Evolutionary conservation across 2,329 filamentous ascomycete species (phyloP).

Genomic region (Tolypocladium endophyticum): DNA sequence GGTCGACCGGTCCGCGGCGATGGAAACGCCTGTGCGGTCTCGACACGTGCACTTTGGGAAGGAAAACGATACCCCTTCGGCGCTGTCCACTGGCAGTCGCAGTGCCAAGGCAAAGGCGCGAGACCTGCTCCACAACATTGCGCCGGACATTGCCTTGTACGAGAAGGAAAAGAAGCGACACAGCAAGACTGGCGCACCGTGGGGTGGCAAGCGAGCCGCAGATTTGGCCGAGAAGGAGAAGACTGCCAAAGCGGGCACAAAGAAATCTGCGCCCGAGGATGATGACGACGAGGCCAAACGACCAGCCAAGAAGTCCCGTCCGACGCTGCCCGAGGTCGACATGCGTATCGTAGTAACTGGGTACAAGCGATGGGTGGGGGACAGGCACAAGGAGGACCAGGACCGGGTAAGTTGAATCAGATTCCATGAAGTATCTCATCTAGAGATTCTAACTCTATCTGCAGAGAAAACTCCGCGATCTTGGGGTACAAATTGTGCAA

Average conservation of each 20-base stretch:
- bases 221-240: constrained; percentile 45
- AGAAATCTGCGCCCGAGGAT: constrained; percentile 26
- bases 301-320: constrained; percentile 52
- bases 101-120: constrained; percentile 82
- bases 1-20: constrained; percentile 12
- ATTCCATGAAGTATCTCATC: background rate
- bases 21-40: constrained; percentile 28
- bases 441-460: constrained; percentile 8
- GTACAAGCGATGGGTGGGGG: constrained; percentile 70
- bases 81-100: constrained; percentile 57
- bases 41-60: constrained; percentile 51
- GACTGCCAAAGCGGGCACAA: constrained; percentile 28
- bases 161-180: constrained; percentile 85
- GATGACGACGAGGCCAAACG: constrained; percentile 36
- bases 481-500: constrained; percentile 73
- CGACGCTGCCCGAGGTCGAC: constrained; percentile 48
- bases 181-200: constrained; percentile 37
- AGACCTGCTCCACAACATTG: constrained; percentile 65
- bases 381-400: constrained; percentile 61
- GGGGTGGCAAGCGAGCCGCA: constrained; percentile 53
- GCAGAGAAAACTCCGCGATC: constrained; percentile 67
- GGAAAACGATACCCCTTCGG: constrained; percentile 74
- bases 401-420: constrained; percentile 59
- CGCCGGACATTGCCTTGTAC: constrained; percentile 78
- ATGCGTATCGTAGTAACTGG: constrained; percentile 76